Evolutionary conservation across 345 rosid genomes (phyloP).

Genomic region (Combretum micranthum): DNA sequence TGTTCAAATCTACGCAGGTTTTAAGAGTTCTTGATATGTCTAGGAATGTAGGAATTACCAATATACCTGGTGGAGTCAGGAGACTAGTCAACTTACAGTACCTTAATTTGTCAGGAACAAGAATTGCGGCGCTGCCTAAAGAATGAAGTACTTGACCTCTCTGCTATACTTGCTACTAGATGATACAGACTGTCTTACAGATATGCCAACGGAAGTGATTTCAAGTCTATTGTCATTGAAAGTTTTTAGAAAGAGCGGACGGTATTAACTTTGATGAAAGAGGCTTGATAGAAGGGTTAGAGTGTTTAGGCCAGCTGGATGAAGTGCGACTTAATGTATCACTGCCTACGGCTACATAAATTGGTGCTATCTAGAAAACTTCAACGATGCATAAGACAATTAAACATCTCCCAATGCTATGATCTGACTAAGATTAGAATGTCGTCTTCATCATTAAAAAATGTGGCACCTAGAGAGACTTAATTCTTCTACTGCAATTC

Average conservation of each 20-base stretch:
- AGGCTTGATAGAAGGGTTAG: too few species aligned
- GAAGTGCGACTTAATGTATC: too few species aligned
- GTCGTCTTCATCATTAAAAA: too few species aligned
- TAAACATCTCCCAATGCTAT: too few species aligned
- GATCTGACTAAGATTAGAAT: too few species aligned
- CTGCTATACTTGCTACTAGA: conserved; percentile 18
- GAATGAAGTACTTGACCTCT: conserved; percentile 15
- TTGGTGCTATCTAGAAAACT: too few species aligned
- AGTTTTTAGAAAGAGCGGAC: neutral
- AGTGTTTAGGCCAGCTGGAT: too few species aligned
- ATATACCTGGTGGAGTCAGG: conserved; percentile 19
- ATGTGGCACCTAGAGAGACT: too few species aligned
- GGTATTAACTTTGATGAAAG: too few species aligned
- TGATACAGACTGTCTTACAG: neutral
- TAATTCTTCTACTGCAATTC: too few species aligned
- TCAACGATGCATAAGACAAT: too few species aligned
- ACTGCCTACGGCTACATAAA: too few species aligned
- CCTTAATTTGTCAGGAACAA: conserved; percentile 20
- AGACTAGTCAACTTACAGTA: conserved; percentile 8
- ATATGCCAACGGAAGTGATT: conserved; percentile 3
- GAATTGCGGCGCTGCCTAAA: conserved; percentile 15
- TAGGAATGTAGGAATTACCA: neutral
- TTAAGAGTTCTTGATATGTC: conserved; percentile 27
- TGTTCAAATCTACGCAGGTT: conserved; percentile 18
- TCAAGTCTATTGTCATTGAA: conserved; percentile 12